Base-by-base conservation (phyloP, 2,329 filamentous ascomycete species). In the Aspergillus sp. region DNA sequence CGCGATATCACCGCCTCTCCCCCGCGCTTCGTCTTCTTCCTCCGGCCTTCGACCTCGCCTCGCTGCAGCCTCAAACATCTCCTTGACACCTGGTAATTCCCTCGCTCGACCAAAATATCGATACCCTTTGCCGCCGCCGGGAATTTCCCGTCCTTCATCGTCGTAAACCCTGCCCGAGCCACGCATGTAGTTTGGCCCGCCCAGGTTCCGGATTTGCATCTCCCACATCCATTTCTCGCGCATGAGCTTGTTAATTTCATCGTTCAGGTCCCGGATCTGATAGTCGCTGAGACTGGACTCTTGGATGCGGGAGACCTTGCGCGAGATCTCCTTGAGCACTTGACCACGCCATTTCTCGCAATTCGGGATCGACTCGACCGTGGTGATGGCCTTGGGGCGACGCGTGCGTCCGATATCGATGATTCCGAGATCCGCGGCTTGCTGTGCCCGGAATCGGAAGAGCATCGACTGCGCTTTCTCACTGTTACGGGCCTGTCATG, bases 381-480 rank as follows among this genome's bases (percentile, higher is more conserved):
- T 83, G 37, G 89, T 94, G 67, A 97, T 96, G 52, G 85, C 80
- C 69, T 91, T 94, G 41, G 93, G 93, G 2, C 93, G 89, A 8
- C 90, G 88, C 7, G 89, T 86, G 49, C 90, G 88, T 46, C 89
- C 87, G 27, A 86, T 86, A 74, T 97, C 91, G 70, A 98, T 88
- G 68, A 97, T 96, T 62, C 91, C 91, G 38, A 96, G 80, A 72
- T 96, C 90, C 52, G 90, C 89, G 54, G 91, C 91, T 80, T 97
- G 93, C 59, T 91, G 88, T 63, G 95, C 93, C 68, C 93, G 89
- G 77, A 98, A 98, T 77, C 93, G 91, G 76, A 96, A 98, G 69
- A 98, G 91, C 91, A 98, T 98, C 38, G 90, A 96, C 76, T 98
- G 93, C 61, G 93, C 91, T 71, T 97, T 98, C 79, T 97, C 91